phyloP scores from a whole-genome alignment of 2,329 filamentous ascomycete genomes.

The Colletotrichum tropicale region DNA sequence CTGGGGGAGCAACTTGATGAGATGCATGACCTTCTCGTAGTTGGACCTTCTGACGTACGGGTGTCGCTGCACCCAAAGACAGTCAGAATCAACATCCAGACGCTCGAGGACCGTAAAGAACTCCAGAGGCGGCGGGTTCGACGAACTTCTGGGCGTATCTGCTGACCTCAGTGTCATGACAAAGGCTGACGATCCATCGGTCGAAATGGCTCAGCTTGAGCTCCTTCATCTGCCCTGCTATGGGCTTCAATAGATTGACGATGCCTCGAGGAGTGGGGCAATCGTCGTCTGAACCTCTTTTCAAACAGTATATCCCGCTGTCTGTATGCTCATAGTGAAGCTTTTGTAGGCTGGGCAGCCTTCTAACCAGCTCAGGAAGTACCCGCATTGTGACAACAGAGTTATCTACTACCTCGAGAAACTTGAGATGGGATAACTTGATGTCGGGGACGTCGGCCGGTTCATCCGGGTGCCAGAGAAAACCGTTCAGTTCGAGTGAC shows the following conservation, averaged over 20 bases:
- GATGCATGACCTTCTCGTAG: neutral
- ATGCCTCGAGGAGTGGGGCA: neutral
- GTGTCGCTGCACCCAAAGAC: neutral
- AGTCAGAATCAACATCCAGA: neutral
- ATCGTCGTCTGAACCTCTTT: accelerated
- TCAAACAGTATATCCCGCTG: neutral
- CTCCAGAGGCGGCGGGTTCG: neutral
- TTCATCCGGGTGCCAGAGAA: accelerated
- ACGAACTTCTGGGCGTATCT: neutral
- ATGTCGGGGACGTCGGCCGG: neutral
- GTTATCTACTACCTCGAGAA: accelerated
- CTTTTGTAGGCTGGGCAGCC: neutral
- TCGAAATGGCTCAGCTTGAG: neutral
- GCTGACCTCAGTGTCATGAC: accelerated
- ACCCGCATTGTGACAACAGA: neutral
- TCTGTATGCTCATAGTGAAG: neutral
- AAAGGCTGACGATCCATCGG: neutral
- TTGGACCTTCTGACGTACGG: neutral
- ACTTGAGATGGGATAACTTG: neutral
- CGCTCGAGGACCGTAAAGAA: neutral
- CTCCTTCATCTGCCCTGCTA: neutral
- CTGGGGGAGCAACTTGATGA: neutral
- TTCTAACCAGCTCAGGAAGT: neutral
- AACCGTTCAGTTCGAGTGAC: accelerated
- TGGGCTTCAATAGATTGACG: neutral